Conservation (phyloP, 768 basidiomycete species). For the Coprinellus micaceus region DNA sequence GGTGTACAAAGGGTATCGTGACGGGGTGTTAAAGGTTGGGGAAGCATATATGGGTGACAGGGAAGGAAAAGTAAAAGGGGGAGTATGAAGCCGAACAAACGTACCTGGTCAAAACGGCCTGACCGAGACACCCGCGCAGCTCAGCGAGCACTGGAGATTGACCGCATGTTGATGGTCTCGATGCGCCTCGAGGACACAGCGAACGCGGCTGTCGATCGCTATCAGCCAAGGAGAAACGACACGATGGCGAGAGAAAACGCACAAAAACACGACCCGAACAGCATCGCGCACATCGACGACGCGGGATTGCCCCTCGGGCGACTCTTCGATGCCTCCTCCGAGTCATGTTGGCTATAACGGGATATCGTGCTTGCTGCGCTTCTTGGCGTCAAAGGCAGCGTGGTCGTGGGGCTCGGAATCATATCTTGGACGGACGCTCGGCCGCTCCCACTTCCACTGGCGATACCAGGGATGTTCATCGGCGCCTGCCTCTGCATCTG, state of each 20-base stretch:
- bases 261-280: conserved; percentile 9
- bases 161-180: conserved; percentile 3
- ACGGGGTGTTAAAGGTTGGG: no score
- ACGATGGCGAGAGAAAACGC: not conserved
- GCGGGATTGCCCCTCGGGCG: not conserved
- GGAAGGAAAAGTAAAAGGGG: no score
- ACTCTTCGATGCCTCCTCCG: not conserved
- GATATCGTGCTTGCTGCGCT: conserved; percentile 6
- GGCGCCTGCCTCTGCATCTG: conserved; percentile 11
- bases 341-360: conserved; percentile 4
- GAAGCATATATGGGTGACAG: no score
- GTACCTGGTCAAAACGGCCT: no score
- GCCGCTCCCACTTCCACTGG: not conserved
- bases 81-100: no score
- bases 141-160: conserved; percentile 7
- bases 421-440: not conserved
- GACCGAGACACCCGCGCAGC: not conserved
- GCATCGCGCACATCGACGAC: not conserved
- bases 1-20: no score
- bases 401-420: conserved; percentile 4
- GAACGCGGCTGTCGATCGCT: conserved; percentile 1
- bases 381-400: conserved; percentile 11
- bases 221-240: not conserved
- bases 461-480: not conserved
- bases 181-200: not conserved